phyloP scores from a whole-genome alignment of 805 yeast species.

The Priceomyces carsonii region DNA sequence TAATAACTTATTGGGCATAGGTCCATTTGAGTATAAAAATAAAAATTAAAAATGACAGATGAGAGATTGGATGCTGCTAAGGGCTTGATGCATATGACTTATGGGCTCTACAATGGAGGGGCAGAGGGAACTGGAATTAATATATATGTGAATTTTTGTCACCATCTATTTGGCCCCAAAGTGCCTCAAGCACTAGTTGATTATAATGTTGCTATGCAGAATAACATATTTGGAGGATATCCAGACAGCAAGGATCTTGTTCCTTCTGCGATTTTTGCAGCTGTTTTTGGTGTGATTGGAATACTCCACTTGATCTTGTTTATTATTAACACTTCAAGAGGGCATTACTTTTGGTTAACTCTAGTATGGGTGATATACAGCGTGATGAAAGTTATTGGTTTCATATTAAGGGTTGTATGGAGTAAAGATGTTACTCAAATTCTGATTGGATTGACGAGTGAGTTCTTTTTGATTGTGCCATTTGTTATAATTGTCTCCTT shows the following conservation, averaged over 20 bases:
- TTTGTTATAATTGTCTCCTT: conserved; percentile 55
- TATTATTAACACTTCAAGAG: conserved; percentile 48
- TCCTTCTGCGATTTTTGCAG: conserved; percentile 58
- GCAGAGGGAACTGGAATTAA: conserved; percentile 29
- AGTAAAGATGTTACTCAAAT: conserved; percentile 46
- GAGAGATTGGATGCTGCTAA: conserved; percentile 6
- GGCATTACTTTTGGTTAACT: conserved; percentile 59
- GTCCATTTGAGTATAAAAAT: no score
- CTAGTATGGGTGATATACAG: conserved; percentile 54
- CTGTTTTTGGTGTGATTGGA: conserved; percentile 48
- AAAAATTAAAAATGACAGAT: no score
- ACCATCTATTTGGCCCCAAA: conserved; percentile 26
- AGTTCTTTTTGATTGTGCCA: conserved; percentile 56
- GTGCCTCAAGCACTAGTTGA: conserved; percentile 42
- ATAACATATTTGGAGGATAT: conserved; percentile 63
- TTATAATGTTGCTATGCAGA: conserved; percentile 41
- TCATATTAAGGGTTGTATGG: conserved; percentile 59
- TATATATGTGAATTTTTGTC: conserved; percentile 22
- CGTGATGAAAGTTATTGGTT: conserved; percentile 56
- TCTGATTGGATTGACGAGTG: conserved; percentile 54
- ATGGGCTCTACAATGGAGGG: conserved; percentile 22
- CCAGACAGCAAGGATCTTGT: conserved; percentile 54
- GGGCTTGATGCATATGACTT: conserved; percentile 23
- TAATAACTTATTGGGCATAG: no score
- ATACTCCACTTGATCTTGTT: conserved; percentile 51